phyloP scores from a whole-genome alignment of 805 yeast species.

The Suhomyces sp. region DNA sequence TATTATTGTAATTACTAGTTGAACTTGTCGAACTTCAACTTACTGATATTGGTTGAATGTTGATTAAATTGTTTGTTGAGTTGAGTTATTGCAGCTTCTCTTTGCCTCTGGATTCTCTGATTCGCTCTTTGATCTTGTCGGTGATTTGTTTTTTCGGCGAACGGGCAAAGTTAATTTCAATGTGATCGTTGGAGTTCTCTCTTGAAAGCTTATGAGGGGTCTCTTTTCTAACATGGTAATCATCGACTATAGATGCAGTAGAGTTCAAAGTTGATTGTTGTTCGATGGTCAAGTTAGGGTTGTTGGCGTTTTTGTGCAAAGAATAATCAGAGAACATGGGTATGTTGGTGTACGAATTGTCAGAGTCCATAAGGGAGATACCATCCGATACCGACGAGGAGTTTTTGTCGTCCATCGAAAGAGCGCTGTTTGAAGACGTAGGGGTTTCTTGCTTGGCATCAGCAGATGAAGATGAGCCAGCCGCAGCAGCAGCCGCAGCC shows the following conservation, averaged over 20 bases:
- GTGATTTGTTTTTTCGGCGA: conserved; percentile 17
- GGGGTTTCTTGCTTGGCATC: conserved; percentile 8
- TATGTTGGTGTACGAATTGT: conserved; percentile 58
- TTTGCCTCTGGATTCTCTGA: conserved; percentile 35
- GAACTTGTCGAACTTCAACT: too few relatives aligned
- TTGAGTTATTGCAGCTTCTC: not conserved
- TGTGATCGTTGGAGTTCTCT: conserved; percentile 20
- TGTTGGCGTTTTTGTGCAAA: conserved; percentile 31
- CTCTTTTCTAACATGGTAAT: conserved; percentile 18
- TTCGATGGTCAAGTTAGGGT: conserved; percentile 19
- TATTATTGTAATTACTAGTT: too few relatives aligned
- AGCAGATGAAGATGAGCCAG: not conserved
- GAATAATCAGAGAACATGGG: conserved; percentile 59
- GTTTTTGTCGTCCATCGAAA: conserved; percentile 16
- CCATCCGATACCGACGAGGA: conserved; percentile 54
- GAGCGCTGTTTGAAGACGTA: conserved; percentile 16
- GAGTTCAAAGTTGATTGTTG: conserved; percentile 28
- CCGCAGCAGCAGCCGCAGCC: conserved; percentile 6
- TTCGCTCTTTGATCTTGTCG: conserved; percentile 33
- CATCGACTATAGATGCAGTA: conserved; percentile 32
- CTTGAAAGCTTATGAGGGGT: conserved; percentile 16
- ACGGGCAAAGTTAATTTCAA: conserved; percentile 32
- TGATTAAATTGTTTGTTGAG: too few relatives aligned
- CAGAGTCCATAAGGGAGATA: conserved; percentile 59
- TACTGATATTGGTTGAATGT: too few relatives aligned